These are phyloP conservation scores for Russula ochroleuca DNA, from an alignment of 768 basidiomycete species.

Conservation along the genomic window DNA sequence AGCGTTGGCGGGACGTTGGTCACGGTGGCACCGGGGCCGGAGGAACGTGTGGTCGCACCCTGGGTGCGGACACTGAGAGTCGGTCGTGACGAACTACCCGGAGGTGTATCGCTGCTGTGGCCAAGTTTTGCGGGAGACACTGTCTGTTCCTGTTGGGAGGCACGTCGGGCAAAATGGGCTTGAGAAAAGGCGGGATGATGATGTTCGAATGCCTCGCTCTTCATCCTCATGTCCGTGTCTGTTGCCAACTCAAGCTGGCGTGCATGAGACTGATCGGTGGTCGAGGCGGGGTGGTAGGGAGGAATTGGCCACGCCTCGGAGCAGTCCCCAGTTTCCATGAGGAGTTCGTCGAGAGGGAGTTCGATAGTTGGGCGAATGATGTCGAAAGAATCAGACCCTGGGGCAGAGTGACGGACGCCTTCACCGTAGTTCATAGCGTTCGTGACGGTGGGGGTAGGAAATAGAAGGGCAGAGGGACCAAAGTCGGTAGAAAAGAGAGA, in stretches of 20 bases:
- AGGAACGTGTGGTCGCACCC: constrained; percentile 40
- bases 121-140: constrained; percentile 57
- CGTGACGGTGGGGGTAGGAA: constrained; percentile 61
- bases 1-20: constrained; percentile 26
- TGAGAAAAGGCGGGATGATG: constrained; percentile 33
- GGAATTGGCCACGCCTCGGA: constrained; percentile 33
- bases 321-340: constrained; percentile 43
- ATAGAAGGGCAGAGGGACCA: constrained; percentile 71
- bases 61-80: constrained; percentile 24
- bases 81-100: constrained; percentile 6
- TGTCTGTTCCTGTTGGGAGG: constrained; percentile 45
- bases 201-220: constrained; percentile 28
- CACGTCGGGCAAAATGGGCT: constrained; percentile 41
- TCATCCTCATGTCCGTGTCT: constrained; percentile 35
- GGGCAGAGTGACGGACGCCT: constrained; percentile 48
- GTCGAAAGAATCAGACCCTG: constrained; percentile 50
- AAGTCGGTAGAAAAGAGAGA: constrained; percentile 71
- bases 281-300: constrained; percentile 19
- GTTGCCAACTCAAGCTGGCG: constrained; percentile 27
- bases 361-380: constrained; percentile 79
- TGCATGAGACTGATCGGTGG: constrained; percentile 19
- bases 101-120: constrained; percentile 30
- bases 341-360: constrained; percentile 78
- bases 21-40: constrained; percentile 60
- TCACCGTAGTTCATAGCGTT: constrained; percentile 75